phyloP scores from a whole-genome alignment of 257 asterid species.

The Solanum stenotomum region DNA sequence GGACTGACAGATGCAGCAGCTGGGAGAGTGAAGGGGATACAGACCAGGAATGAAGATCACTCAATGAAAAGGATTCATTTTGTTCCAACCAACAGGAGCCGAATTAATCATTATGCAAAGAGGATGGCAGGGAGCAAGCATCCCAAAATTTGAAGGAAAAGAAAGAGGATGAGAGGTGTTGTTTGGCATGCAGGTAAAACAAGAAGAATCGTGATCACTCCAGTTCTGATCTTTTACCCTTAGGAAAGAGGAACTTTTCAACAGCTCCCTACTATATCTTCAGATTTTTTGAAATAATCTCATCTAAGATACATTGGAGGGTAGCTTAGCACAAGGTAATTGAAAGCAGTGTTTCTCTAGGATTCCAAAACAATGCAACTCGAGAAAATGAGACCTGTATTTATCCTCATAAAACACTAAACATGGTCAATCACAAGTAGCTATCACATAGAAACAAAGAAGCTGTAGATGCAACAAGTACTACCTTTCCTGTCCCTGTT shows the following conservation, averaged over 20 bases:
- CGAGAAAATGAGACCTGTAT: background rate
- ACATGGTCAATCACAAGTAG: background rate
- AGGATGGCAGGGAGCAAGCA: background rate
- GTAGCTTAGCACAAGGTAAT: background rate
- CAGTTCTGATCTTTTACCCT: background rate
- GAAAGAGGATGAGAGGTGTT: background rate
- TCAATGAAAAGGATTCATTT: background rate
- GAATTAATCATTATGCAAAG: background rate
- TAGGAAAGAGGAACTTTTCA: background rate
- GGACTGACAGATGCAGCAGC: background rate
- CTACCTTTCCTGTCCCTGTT: background rate
- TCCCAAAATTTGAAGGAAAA: background rate
- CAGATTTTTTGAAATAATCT: background rate
- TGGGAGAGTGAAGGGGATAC: background rate
- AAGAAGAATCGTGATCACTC: background rate
- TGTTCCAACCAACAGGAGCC: background rate
- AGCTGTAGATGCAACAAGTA: background rate
- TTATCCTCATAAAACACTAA: background rate
- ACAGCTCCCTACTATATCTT: background rate
- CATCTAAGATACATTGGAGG: background rate
- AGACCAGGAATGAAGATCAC: background rate
- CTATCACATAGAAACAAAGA: background rate
- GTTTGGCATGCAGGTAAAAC: background rate
- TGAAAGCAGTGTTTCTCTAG: background rate
- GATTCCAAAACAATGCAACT: background rate